Percentiles rank a stretch among this genome's conserved stretches.
phyloP scores from a whole-genome alignment of 805 yeast species.

The Maudiozyma barnettii region DNA sequence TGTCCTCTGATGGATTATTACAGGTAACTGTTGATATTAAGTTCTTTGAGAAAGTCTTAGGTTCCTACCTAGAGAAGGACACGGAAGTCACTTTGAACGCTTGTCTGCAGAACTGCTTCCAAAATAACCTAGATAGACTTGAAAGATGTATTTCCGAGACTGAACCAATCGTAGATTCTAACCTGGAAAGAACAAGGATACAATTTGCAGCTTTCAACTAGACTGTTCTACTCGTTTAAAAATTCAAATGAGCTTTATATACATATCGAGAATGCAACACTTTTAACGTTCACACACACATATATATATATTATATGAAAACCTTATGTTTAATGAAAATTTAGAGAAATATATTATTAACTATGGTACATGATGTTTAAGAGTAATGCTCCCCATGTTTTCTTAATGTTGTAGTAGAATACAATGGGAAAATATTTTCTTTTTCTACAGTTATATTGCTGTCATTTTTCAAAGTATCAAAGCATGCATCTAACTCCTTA shows the following conservation, averaged over 20 bases:
- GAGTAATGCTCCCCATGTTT: conserved; percentile 48
- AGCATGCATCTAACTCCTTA: conserved; percentile 12
- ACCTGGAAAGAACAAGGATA: conserved; percentile 21
- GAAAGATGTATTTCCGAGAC: conserved; percentile 22
- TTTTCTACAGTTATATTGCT: conserved; percentile 30
- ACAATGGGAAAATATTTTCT: conserved; percentile 40
- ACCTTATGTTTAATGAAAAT: too few species aligned
- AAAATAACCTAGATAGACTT: conserved; percentile 20
- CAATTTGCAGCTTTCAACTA: conserved; percentile 29
- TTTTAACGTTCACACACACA: too few species aligned
- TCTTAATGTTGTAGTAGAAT: conserved; percentile 40
- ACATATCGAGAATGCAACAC: too few species aligned
- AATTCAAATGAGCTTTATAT: conserved; percentile 1
- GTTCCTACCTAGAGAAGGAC: conserved; percentile 23
- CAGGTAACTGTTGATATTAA: conserved; percentile 48
- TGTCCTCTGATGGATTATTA: conserved; percentile 39
- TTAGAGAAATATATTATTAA: too few species aligned
- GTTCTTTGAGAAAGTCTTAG: conserved; percentile 34
- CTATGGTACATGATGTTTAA: conserved; percentile 3
- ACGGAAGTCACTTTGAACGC: conserved; percentile 25
- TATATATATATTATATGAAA: too few species aligned
- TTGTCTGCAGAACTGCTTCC: conserved; percentile 26
- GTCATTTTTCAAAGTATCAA: conserved; percentile 16
- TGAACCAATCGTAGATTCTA: conserved; percentile 25
- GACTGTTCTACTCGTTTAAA: conserved; percentile 6